Base-by-base conservation (phyloP, 164 flowering plant genomes). In the Nymphaea colorata region DNA sequence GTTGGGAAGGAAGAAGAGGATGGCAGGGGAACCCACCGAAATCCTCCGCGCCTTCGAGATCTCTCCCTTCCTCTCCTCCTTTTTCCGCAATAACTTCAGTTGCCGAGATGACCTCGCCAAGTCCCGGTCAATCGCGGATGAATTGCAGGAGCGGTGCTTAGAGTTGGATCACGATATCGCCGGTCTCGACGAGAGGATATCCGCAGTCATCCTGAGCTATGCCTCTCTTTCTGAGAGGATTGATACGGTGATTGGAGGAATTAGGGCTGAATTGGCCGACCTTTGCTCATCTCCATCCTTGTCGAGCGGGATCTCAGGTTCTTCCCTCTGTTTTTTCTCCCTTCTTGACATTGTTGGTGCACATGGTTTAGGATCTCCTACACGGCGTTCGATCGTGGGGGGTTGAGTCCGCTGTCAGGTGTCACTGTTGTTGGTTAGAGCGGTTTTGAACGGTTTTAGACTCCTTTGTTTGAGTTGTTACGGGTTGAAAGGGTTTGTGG, bases 171-270 rank as follows among this genome's bases (percentile, higher is more conserved):
- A 62, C 5, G 63, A 53, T 55, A 68, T 89, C 15, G 18, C 62
- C 10, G 81, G 77, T 66, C 85, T 85, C 15, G 78, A 75, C 59
- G 70, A 67, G 59, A 75, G 68, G 53, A 81, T 87, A 43, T 77
- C 75, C n/a, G 12, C 78, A 3, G 66, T 65, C 62, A 77, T 88
- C 3, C 45, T 73, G 1, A 68, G 78, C 3, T 82, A 83, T 70
- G 78, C 80, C 65, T 83, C 85, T 43, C 80, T 72, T 71, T 87
- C 93, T 4, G 81, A 72, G 66, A 77, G 65, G 14, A 25, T 80
- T 11, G 71, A 66, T 41, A 69, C 60, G 10, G 72, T 71, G 7
- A 74, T 88, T 42, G 59, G 55, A 41, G 69, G 66, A 36, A 68
- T 86, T 25, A 69, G 66, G 67, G 47, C 73, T 59, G 76, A 80